Percentiles rank a stretch among this genome's conserved stretches.
Evolutionary conservation across 2,329 filamentous ascomycete genomes (phyloP).

Genomic region (Verticillium nonalfalfae): DNA sequence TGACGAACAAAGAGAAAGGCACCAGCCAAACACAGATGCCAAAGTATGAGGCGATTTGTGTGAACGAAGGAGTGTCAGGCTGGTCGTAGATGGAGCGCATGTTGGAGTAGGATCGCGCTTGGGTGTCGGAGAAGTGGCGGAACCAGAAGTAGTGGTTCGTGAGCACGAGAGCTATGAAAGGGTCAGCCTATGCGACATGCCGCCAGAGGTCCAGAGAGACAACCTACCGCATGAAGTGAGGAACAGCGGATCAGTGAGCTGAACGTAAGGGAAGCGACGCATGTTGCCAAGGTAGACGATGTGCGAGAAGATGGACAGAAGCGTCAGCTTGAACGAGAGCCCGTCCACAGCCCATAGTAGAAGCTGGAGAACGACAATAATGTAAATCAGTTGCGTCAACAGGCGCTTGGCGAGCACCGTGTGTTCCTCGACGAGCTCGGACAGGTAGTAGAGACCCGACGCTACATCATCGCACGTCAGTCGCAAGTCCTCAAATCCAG

Average conservation of each 20-base stretch:
- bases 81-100: conserved; percentile 57
- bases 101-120: conserved; percentile 50
- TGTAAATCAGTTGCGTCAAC: conserved; percentile 80
- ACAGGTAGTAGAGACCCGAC: conserved; percentile 97
- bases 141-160: conserved; percentile 96
- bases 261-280: conserved; percentile 67
- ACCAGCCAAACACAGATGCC: conserved; percentile 95
- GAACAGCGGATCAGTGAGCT: conserved; percentile 82
- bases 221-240: conserved; percentile 69
- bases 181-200: neutral
- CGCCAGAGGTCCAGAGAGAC: neutral
- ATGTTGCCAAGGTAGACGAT: conserved; percentile 86
- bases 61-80: conserved; percentile 69
- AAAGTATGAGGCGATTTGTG: conserved; percentile 93
- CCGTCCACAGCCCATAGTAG: conserved; percentile 74
- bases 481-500: neutral
- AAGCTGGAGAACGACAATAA: conserved; percentile 66
- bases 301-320: conserved; percentile 75
- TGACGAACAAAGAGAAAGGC: conserved; percentile 92
- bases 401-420: conserved; percentile 86
- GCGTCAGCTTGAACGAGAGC: conserved; percentile 71
- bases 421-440: conserved; percentile 95
- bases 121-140: conserved; percentile 71
- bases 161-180: conserved; percentile 64
- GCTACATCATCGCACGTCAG: conserved; percentile 42